These are phyloP conservation scores for Diplocarpon rosae DNA, from an alignment of 2,329 filamentous ascomycete species.

Conservation along the genomic window DNA sequence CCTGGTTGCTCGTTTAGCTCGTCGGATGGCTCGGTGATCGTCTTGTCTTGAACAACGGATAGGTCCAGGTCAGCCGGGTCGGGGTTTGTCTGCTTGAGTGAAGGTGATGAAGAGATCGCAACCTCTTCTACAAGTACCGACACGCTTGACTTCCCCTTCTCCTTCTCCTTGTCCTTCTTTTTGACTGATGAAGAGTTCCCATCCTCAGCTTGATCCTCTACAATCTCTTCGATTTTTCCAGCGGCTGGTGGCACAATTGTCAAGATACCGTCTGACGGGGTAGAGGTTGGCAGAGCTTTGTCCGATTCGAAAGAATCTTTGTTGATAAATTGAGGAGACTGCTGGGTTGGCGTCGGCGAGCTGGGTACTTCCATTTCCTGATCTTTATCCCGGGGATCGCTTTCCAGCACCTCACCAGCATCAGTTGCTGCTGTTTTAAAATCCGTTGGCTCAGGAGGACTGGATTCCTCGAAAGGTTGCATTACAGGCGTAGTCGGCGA, in stretches of 20 bases:
- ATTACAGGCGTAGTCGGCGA: neutral
- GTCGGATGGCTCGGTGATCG: neutral
- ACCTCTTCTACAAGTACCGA: neutral
- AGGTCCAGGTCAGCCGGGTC: neutral
- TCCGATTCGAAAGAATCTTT: too few species aligned
- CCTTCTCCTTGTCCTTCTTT: constrained; percentile 3
- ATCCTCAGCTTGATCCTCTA: neutral
- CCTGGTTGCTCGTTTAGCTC: neutral
- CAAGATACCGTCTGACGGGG: neutral
- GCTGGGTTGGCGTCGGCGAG: too few species aligned
- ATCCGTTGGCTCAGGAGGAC: too few species aligned
- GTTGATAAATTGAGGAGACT: too few species aligned
- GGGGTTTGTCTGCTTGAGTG: neutral
- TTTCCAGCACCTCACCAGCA: too few species aligned
- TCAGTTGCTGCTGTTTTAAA: too few species aligned
- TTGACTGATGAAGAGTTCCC: neutral
- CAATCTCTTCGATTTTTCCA: neutral
- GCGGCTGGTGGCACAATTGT: neutral
- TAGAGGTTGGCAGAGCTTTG: neutral
- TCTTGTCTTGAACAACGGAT: neutral
- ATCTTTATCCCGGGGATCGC: too few species aligned
- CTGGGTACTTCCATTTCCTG: too few species aligned
- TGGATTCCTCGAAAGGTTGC: too few species aligned
- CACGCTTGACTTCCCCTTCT: constrained; percentile 2
- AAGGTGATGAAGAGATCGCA: neutral